Percentiles rank a stretch among this genome's conserved stretches.
Conservation (phyloP, 352 stramenopile genomes). For the Phytophthora litchii region DNA sequence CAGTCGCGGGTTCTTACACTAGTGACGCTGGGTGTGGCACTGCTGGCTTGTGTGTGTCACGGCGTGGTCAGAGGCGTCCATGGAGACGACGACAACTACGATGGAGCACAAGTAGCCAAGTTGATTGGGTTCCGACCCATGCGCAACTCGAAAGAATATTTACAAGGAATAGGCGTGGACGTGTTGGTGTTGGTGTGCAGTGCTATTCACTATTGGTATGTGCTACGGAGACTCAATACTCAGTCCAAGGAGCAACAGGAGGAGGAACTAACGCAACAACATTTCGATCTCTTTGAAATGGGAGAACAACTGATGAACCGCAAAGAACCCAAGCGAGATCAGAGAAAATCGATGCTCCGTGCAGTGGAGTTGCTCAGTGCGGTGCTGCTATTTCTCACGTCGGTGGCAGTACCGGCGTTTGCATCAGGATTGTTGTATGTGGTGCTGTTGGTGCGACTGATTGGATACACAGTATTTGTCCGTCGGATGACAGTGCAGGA, state of each 20-base stretch:
- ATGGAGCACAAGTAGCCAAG: constrained; percentile 27
- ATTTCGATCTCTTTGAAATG: constrained; percentile 71
- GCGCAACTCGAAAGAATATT: constrained; percentile 36
- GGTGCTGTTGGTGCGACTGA: constrained; percentile 54
- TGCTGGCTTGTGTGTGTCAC: constrained; percentile 50
- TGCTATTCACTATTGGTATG: constrained; percentile 67
- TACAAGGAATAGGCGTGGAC: constrained; percentile 65
- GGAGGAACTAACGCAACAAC: constrained; percentile 31
- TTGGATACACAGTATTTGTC: constrained; percentile 73
- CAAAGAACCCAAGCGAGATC: constrained; percentile 30
- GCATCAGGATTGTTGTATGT: constrained; percentile 67
- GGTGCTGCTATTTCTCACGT: constrained; percentile 65
- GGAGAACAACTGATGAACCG: constrained; percentile 47
- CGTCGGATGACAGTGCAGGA: constrained; percentile 67
- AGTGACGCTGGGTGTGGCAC: constrained; percentile 51
- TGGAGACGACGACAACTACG: constrained; percentile 19
- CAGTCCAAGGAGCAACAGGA: constrained; percentile 36
- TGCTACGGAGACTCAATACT: constrained; percentile 43
- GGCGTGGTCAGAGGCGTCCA: constrained; percentile 38
- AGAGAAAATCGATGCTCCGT: constrained; percentile 33
- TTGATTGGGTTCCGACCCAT: constrained; percentile 58
- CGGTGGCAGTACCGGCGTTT: constrained; percentile 61
- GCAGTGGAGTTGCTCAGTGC: constrained; percentile 54
- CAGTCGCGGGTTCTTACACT: constrained; percentile 53
- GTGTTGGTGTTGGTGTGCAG: constrained; percentile 61